Percentiles rank a stretch among this genome's conserved stretches.
Evolutionary conservation across 345 rosid genomes (phyloP).

Genomic region (Populus euphratica): DNA sequence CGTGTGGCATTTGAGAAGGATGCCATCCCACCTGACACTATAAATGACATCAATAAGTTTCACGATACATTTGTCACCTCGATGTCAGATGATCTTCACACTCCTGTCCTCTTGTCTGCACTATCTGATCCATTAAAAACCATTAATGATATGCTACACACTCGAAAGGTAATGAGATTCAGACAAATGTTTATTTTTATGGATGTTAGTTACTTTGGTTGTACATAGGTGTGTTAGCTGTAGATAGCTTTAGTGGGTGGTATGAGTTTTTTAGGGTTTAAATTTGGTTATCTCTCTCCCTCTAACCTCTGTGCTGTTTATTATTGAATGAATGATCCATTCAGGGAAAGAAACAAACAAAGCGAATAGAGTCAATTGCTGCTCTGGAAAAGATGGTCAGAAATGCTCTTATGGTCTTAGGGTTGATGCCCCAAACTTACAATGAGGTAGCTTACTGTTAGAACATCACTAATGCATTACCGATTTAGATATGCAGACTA

Average conservation of each 20-base stretch:
- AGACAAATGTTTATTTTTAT: neutral
- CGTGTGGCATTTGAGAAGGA: slow-evolving; percentile 25
- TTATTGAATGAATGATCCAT: slow-evolving; percentile 8
- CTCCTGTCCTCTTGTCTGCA: slow-evolving; percentile 75
- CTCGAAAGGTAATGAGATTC: slow-evolving; percentile 58
- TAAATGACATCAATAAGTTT: slow-evolving; percentile 45
- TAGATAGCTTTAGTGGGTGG: neutral
- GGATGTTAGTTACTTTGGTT: neutral
- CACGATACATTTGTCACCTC: slow-evolving; percentile 52
- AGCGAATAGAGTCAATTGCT: slow-evolving; percentile 61
- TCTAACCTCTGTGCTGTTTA: neutral
- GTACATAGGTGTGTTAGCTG: neutral
- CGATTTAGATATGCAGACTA: too few species aligned
- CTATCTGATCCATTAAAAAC: slow-evolving; percentile 79
- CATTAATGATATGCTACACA: slow-evolving; percentile 77
- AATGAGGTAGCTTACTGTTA: slow-evolving; percentile 47
- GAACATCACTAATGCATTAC: neutral
- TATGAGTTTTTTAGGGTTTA: neutral
- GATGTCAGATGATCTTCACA: slow-evolving; percentile 93
- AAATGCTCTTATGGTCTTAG: slow-evolving; percentile 55
- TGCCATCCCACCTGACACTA: slow-evolving; percentile 47
- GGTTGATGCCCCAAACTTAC: slow-evolving; percentile 75
- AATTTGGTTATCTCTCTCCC: too few species aligned
- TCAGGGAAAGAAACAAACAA: slow-evolving; percentile 79
- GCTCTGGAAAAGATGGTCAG: slow-evolving; percentile 64